Conservation (phyloP, 2,329 filamentous ascomycete species). For the Paradendryphiella salina region DNA sequence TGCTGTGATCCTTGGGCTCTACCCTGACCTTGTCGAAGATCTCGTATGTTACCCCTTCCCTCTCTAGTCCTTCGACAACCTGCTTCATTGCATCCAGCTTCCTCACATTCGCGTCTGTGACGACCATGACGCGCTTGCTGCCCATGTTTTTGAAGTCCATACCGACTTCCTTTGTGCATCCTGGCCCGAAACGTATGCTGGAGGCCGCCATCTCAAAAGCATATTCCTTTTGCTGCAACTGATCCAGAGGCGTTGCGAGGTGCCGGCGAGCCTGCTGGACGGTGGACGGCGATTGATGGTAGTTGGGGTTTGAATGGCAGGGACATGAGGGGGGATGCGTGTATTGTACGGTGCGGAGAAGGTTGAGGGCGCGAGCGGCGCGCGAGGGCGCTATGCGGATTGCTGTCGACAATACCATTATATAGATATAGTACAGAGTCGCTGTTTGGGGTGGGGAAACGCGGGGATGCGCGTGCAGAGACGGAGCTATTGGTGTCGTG, state of each 20-base stretch:
- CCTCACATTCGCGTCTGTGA: constrained; percentile 82
- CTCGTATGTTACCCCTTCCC: constrained; percentile 77
- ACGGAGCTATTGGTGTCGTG: too few relatives aligned
- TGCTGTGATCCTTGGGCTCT: constrained; percentile 92
- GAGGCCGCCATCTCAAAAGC: constrained; percentile 98
- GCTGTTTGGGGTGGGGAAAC: background rate
- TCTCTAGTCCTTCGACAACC: constrained; percentile 76
- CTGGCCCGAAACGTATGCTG: constrained; percentile 89
- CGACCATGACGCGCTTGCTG: constrained; percentile 82
- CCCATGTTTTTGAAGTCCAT: constrained; percentile 97
- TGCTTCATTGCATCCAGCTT: constrained; percentile 88
- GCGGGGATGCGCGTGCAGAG: background rate
- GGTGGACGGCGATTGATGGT: constrained; percentile 56
- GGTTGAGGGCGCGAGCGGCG: constrained; percentile 65
- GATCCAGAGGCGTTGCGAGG: constrained; percentile 76
- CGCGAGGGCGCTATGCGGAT: constrained; percentile 48
- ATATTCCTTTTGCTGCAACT: constrained; percentile 82
- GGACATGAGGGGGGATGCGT: constrained; percentile 90
- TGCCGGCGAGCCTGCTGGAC: constrained; percentile 59
- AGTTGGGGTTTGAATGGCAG: constrained; percentile 88
- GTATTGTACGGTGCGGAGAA: constrained; percentile 88
- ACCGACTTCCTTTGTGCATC: constrained; percentile 91
- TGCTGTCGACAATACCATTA: constrained; percentile 28
- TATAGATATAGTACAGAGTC: background rate
- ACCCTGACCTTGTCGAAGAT: constrained; percentile 80